These are phyloP conservation scores for Apophysomyces ossiformis DNA, from an alignment of 371 early-diverging fungal species.

Conservation along the genomic window DNA sequence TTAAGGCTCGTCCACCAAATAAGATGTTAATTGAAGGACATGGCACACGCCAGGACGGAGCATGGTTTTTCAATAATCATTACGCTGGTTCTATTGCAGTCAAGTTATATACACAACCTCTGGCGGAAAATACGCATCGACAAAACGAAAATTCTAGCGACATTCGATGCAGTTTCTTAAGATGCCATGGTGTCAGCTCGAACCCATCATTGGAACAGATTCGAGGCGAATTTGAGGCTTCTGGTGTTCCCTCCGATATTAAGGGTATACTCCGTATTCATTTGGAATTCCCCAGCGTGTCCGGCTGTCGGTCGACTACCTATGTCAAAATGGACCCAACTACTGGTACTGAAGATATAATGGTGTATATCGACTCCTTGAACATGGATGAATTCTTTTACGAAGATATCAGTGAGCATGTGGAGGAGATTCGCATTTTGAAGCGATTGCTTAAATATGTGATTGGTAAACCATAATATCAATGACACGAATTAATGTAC, in stretches of 20 bases:
- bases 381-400: conserved; percentile 18
- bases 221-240: conserved; percentile 6
- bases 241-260: not conserved
- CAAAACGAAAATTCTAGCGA: not conserved
- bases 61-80: conserved; percentile 17
- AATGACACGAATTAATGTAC: not conserved
- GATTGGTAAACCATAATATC: not conserved
- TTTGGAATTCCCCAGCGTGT: conserved; percentile 1
- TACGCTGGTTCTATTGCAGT: conserved; percentile 12
- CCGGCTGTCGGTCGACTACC: not conserved
- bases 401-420: conserved; percentile 12
- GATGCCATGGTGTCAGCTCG: not conserved
- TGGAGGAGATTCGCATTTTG: not conserved
- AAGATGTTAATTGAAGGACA: conserved; percentile 19
- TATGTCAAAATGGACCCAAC: not conserved
- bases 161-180: not conserved
- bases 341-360: conserved; percentile 11
- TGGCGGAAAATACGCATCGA: not conserved
- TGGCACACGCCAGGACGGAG: conserved; percentile 24
- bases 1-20: conserved; percentile 21
- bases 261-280: conserved; percentile 19
- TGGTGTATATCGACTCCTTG: conserved; percentile 14
- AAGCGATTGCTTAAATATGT: not conserved
- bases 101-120: conserved; percentile 11
- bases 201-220: conserved; percentile 3